Evolutionary conservation across 2,329 filamentous ascomycete species (phyloP).

Genomic region (Xylariaceae sp.): DNA sequence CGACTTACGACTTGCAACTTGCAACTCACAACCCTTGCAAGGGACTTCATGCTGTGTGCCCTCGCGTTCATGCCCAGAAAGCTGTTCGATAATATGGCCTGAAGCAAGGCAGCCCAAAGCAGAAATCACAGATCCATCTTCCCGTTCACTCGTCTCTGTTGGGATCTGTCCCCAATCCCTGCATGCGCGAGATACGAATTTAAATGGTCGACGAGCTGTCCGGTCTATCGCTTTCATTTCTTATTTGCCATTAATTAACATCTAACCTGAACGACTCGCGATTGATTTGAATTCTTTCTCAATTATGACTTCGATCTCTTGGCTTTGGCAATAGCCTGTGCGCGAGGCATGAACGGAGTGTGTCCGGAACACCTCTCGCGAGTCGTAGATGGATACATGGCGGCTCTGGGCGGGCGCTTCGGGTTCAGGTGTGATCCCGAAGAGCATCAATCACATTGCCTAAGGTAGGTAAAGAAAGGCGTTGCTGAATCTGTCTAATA

Average conservation of each 20-base stretch:
- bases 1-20: too few species aligned
- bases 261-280: background rate
- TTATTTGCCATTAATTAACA: background rate
- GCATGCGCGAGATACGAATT: background rate
- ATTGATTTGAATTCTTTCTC: background rate
- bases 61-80: background rate
- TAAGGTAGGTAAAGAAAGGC: too few species aligned
- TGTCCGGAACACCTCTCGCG: too few species aligned
- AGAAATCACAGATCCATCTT: background rate
- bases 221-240: background rate
- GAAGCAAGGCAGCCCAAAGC: background rate
- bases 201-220: background rate
- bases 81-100: too few species aligned
- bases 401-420: too few species aligned
- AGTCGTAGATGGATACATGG: too few species aligned
- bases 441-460: too few species aligned
- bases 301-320: background rate
- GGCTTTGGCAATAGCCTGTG: too few species aligned
- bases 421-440: too few species aligned
- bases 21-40: too few species aligned
- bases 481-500: too few species aligned
- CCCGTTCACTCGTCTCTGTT: background rate
- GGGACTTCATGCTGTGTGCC: background rate
- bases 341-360: too few species aligned
- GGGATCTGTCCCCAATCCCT: background rate